phyloP scores from a whole-genome alignment of 2,329 filamentous ascomycete species.

The Alternaria rosae region DNA sequence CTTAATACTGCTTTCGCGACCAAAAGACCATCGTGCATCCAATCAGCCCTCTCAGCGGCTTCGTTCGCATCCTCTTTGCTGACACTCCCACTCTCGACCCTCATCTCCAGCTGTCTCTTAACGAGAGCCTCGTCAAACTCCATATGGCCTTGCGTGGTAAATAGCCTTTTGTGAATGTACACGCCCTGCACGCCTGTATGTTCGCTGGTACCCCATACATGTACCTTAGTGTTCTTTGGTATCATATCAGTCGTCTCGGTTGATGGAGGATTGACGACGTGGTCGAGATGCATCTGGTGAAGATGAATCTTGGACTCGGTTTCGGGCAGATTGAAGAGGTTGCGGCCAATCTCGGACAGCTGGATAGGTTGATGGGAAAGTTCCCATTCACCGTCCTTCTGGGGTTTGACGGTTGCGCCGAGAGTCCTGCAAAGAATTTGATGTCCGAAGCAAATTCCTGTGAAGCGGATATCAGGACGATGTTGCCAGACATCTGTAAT shows the following conservation, averaged over 20 bases:
- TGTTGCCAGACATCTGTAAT: conserved; percentile 58
- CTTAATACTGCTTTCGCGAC: conserved; percentile 42
- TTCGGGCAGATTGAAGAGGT: conserved; percentile 50
- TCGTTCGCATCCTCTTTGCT: conserved; percentile 47
- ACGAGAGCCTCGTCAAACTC: conserved; percentile 58
- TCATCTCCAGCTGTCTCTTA: conserved; percentile 53
- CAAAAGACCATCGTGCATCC: conserved; percentile 41
- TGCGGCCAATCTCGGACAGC: conserved; percentile 51
- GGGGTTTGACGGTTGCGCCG: conserved; percentile 49
- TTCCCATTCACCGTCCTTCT: conserved; percentile 56
- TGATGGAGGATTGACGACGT: conserved; percentile 49
- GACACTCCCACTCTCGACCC: conserved; percentile 54
- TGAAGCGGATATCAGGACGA: conserved; percentile 60
- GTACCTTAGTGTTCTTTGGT: conserved; percentile 52
- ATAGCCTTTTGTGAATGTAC: conserved; percentile 56
- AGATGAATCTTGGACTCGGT: conserved; percentile 47
- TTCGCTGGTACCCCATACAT: conserved; percentile 58
- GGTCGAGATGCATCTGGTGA: conserved; percentile 59
- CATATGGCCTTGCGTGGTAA: conserved; percentile 58
- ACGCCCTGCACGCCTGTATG: conserved; percentile 56
- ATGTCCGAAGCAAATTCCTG: conserved; percentile 59
- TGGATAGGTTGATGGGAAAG: conserved; percentile 54
- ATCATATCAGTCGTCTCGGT: conserved; percentile 29
- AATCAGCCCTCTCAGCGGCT: conserved; percentile 41
- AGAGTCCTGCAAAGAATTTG: conserved; percentile 56